Percentiles rank a stretch among this genome's conserved stretches.
phyloP scores from a whole-genome alignment of 176 grass and related monocot genomes.

The Sorghum bicolor region DNA sequence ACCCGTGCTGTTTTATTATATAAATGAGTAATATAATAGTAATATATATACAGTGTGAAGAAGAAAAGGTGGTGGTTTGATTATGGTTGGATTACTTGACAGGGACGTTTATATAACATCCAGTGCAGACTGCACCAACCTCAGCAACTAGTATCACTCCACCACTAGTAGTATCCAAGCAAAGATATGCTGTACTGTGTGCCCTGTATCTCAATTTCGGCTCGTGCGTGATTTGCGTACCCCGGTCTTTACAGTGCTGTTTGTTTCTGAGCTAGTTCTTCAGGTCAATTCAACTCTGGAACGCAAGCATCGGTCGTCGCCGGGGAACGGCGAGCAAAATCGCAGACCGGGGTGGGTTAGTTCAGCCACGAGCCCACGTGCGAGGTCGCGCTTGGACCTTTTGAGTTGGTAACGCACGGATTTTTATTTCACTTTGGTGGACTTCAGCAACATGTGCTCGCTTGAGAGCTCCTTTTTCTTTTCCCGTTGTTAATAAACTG shows the following conservation, averaged over 20 bases:
- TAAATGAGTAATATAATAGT: too few relatives aligned
- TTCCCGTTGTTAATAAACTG: not conserved
- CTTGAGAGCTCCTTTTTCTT: not conserved
- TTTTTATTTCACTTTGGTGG: not conserved
- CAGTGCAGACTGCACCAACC: not conserved
- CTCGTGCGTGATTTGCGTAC: not conserved
- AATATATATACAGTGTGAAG: too few relatives aligned
- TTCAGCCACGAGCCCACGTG: not conserved
- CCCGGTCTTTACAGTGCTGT: not conserved
- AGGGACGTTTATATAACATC: not conserved
- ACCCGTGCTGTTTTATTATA: not conserved
- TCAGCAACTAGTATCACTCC: not conserved
- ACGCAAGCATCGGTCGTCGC: not conserved
- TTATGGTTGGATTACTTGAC: not conserved
- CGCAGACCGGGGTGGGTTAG: not conserved
- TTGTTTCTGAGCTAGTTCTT: not conserved
- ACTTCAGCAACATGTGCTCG: not conserved
- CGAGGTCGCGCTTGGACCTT: not conserved
- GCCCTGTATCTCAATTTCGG: not conserved
- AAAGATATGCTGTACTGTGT: too few relatives aligned
- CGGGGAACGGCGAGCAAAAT: not conserved
- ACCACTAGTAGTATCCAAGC: too few relatives aligned
- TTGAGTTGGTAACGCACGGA: not conserved
- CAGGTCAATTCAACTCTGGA: not conserved
- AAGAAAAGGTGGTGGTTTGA: not conserved